Base-by-base conservation (phyloP, 2,329 filamentous ascomycete genomes). In the Calonectria fujianensis region DNA sequence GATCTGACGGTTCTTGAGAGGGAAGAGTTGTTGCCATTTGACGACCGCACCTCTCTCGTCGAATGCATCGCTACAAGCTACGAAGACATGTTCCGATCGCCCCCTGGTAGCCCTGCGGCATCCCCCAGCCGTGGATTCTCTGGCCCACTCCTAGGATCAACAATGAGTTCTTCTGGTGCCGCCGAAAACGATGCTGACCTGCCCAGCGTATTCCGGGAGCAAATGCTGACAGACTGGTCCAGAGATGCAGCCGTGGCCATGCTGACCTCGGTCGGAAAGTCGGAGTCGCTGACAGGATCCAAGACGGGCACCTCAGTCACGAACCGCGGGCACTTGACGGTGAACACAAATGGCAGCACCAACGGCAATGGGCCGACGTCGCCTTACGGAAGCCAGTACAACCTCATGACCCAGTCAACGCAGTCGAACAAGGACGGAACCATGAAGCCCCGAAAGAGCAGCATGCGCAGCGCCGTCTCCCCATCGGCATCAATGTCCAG, bases 171-270 rank as follows among this genome's bases (percentile, higher is more conserved):
- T 35, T 86, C 81, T 69, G 85, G 85, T 11, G 81, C 84, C 2
- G 74, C 83, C 68, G 83, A 87, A 29, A 80, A 82, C 6, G 87
- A 89, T 45, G 84, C 86, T n/a, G 89, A 93, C 72, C 87, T 98
- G 3, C 94, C 95, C 0, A 83, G 87, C 20, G 89, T 88, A 35
- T 91, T 95, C 78, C 92, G 90, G 77, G 94, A 97, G 75, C 91
- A 95, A 78, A 94, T 98, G 90, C 86, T 95, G 72, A 88, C 91
- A 27, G 91, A 94, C 63, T 98, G 96, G 96, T 94, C 92, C 50
- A 93, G 93, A 81, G 96, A 98, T 29, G 86, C 88, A 18, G 94
- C 94, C 39, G 87, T 97, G 68, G 90, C 93, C 14, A 89, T 91
- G 48, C 89, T 95, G 64, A 92, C 94, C 74, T 91, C 94, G 70